A percentile compares a stretch with the other conserved stretches of the same genome.
Conservation (phyloP, 1,284 basidiomycete genomes). For the Puccinia polysora region DNA sequence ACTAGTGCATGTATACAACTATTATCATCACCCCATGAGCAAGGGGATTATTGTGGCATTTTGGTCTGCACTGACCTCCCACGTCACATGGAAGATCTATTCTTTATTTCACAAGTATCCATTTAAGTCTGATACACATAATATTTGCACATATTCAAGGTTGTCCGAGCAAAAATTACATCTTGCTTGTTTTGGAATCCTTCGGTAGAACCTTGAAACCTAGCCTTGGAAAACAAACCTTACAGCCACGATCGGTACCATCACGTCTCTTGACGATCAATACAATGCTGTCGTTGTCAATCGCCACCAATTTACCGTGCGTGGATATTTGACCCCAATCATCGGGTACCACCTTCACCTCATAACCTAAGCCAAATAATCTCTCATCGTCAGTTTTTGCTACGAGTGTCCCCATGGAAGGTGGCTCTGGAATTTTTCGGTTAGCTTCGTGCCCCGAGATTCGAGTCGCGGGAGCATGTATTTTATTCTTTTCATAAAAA, state of each 20-base stretch:
- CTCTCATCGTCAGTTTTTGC: background rate
- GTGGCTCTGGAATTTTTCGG: slow-evolving; percentile 9
- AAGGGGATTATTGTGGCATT: no score
- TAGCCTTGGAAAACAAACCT: slow-evolving; percentile 26
- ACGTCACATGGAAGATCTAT: no score
- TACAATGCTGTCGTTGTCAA: slow-evolving; percentile 1
- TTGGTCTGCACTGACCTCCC: no score
- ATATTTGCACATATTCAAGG: no score
- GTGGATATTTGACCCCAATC: slow-evolving; percentile 29
- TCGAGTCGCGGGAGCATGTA: background rate
- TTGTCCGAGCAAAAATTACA: background rate
- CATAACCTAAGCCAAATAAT: slow-evolving; percentile 10
- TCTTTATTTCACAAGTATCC: no score
- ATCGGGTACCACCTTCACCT: slow-evolving; percentile 23
- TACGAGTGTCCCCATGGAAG: background rate
- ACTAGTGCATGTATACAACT: no score
- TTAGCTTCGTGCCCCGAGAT: slow-evolving; percentile 21
- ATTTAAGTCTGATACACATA: no score
- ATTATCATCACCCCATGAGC: no score
- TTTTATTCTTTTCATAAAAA: slow-evolving; percentile 1
- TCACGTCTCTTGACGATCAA: slow-evolving; percentile 25
- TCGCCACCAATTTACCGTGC: slow-evolving; percentile 15
- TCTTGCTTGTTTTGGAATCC: background rate
- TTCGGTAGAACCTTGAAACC: slow-evolving; percentile 21
- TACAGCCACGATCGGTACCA: slow-evolving; percentile 4